A percentile compares a stretch with the other conserved stretches of the same genome.
phyloP scores from a whole-genome alignment of 495 filamentous ascomycete genomes.

The Trichoderma gamsii region DNA sequence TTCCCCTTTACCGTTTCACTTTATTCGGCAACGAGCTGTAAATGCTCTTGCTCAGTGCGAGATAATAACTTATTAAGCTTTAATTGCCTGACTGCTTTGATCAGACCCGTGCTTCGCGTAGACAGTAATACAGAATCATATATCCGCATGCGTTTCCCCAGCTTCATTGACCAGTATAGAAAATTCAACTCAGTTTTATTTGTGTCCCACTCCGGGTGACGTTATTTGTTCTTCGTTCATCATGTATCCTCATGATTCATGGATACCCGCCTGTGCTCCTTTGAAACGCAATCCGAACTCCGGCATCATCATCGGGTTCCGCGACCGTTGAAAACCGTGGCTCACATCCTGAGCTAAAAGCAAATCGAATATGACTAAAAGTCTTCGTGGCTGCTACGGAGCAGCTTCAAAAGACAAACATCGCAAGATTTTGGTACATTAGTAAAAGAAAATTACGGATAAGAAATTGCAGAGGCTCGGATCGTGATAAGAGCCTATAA shows the following conservation, averaged over 20 bases:
- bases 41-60: not conserved
- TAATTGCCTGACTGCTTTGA: not conserved
- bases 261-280: constrained; percentile 1
- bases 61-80: not conserved
- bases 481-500: not conserved
- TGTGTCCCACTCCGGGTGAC: not conserved
- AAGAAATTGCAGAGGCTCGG: not conserved
- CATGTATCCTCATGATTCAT: constrained; percentile 5
- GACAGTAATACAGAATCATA: not conserved
- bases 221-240: constrained; percentile 6
- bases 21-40: not conserved
- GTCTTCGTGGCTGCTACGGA: not conserved
- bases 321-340: not conserved
- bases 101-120: not conserved
- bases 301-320: constrained; percentile 6
- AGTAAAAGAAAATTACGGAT: not conserved
- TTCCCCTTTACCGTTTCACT: not conserved
- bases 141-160: not conserved
- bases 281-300: constrained; percentile 4
- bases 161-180: not conserved
- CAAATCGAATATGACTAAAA: not conserved
- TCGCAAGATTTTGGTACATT: constrained; percentile 7
- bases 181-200: not conserved
- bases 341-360: constrained; percentile 10
- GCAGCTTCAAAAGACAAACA: not conserved